A percentile compares a stretch with the other conserved stretches of the same genome.
These are phyloP conservation scores for Wickerhamomyces tratensis DNA, from an alignment of 805 yeast species.

Conservation along the genomic window DNA sequence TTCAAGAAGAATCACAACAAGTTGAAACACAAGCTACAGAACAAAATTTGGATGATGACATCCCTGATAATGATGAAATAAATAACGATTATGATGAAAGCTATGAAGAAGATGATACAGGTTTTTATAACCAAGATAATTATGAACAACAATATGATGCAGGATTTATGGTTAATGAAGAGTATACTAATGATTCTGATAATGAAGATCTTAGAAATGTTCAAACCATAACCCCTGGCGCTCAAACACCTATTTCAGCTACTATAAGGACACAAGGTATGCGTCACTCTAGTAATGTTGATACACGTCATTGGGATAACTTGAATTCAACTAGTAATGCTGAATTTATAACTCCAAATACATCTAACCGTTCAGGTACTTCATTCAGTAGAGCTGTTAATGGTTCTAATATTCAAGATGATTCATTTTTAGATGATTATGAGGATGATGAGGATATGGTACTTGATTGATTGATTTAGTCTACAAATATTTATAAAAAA, in stretches of 20 bases:
- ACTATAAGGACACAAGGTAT: too few species aligned
- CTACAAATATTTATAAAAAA: too few species aligned
- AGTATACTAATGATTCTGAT: conserved; percentile 13
- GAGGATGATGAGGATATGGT: background rate
- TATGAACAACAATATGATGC: conserved; percentile 12
- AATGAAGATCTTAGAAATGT: background rate
- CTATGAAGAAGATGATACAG: conserved; percentile 21
- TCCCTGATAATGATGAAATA: conserved; percentile 29
- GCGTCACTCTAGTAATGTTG: too few species aligned
- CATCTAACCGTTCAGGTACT: background rate
- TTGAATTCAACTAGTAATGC: too few species aligned
- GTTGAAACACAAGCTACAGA: conserved; percentile 7
- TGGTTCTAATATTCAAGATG: background rate
- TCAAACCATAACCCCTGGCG: too few species aligned
- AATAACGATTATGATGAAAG: conserved; percentile 27
- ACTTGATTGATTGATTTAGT: background rate
- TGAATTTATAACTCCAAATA: too few species aligned
- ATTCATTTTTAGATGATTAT: background rate
- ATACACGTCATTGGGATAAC: too few species aligned
- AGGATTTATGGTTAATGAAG: conserved; percentile 28
- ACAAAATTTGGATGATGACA: conserved; percentile 35
- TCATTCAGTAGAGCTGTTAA: background rate
- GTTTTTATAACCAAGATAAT: conserved; percentile 11
- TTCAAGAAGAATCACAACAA: background rate
- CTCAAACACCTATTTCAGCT: too few species aligned